Evolutionary conservation across 2,329 filamentous ascomycete genomes (phyloP), one percentile per base, ranked within the genome.

Genomic region (Scolecobasidium constrictum): DNA sequence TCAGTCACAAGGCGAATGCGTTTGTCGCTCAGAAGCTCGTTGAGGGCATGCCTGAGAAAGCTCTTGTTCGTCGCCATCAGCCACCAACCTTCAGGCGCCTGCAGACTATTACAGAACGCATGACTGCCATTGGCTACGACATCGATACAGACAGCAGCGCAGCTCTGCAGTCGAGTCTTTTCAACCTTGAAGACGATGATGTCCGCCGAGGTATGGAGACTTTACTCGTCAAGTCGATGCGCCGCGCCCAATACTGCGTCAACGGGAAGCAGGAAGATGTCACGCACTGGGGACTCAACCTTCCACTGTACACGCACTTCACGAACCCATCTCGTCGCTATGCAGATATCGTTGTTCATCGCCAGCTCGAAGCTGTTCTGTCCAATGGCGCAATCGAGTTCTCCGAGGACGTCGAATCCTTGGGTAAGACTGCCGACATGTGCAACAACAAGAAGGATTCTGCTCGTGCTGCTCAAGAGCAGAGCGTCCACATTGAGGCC

Each of bases 391-490:
- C 81, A 48, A 73, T 85, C 38, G 87, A 95, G 55, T 95, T 92
- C 61, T 79, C 69, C 4, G 92, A 98, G 52, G 92, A 98, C 48
- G 63, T 92, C 47, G 92, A 98, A 58, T 81, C 72, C 45, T 71
- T 98, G 34, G 80, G 80, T 54, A 98, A 96, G 77, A 94, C 84
- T 40, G 84, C 88, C 6, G 92, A 98, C 64, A 78, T 86, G 52
- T 94, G 86, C 73, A 98, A 98, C 69, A 94, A 85, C 58, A 98
- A 96, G 79, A 98, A 96, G 64, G 92, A 98, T 60, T 96, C 88
- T 11, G 87, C 92, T 1, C 90, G 94, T 66, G 92, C 86, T 56
- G 92, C 92, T 12, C 92, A 98, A 62, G 92, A 98, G 63, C 92
- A 98, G 68, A 96, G 92, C 62, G 87, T 98, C 39, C 92, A 98